phyloP scores from a whole-genome alignment of 1,284 basidiomycete species.

The Agroathelia rolfsii region DNA sequence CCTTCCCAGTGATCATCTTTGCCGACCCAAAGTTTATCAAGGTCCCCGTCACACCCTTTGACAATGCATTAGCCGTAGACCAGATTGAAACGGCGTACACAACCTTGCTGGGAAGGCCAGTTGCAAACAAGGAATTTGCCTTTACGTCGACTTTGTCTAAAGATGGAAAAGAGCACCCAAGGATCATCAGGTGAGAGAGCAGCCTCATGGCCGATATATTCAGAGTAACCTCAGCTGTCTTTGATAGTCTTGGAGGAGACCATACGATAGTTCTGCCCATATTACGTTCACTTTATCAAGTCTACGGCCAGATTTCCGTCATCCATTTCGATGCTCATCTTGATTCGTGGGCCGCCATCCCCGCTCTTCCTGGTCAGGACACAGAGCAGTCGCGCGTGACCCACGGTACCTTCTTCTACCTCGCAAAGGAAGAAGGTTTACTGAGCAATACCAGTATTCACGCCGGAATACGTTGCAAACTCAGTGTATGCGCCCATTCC shows the following conservation, averaged over 20 bases:
- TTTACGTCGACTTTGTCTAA: conserved; percentile 28
- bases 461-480: conserved; percentile 69
- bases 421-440: conserved; percentile 65
- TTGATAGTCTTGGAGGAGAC: conserved; percentile 59
- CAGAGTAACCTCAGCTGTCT: conserved; percentile 1
- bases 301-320: conserved; percentile 69
- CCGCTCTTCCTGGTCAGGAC: conserved; percentile 42
- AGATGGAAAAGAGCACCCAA: conserved; percentile 51
- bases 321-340: conserved; percentile 79
- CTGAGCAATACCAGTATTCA: conserved; percentile 66
- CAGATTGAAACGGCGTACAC: conserved; percentile 74
- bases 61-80: conserved; percentile 67
- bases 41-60: conserved; percentile 64
- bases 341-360: conserved; percentile 52
- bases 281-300: conserved; percentile 57
- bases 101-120: conserved; percentile 48
- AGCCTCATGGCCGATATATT: not conserved
- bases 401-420: conserved; percentile 71
- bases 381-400: conserved; percentile 57
- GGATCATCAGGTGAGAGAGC: conserved; percentile 47
- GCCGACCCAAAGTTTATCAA: conserved; percentile 16
- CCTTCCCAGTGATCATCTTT: not conserved
- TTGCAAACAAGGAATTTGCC: conserved; percentile 25
- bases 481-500: conserved; percentile 45
- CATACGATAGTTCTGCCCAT: conserved; percentile 75